These are phyloP conservation scores for Blastobotrys aristatus DNA, from an alignment of 1,139 yeast genomes.

Conservation along the genomic window DNA sequence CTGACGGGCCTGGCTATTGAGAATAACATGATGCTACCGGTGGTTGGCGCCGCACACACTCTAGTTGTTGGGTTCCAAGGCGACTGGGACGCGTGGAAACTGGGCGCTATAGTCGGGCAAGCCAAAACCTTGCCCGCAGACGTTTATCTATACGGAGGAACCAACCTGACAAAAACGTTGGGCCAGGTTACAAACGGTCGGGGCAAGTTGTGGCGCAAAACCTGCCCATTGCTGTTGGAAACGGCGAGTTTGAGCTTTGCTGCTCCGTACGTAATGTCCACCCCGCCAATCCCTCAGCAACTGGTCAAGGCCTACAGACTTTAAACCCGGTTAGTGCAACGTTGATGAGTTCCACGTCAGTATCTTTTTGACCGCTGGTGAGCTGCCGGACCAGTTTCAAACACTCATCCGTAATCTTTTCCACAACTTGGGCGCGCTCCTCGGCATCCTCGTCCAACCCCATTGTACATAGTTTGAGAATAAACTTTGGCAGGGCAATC, in stretches of 20 bases:
- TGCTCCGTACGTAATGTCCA: background rate
- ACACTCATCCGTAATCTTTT: conserved; percentile 7
- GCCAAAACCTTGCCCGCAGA: background rate
- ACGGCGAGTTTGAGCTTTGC: conserved; percentile 3
- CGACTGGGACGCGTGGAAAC: background rate
- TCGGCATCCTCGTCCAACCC: conserved; percentile 5
- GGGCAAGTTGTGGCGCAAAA: background rate
- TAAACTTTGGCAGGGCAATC: conserved; percentile 5
- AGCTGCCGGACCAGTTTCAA: background rate
- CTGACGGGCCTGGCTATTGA: background rate
- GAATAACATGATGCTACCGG: background rate
- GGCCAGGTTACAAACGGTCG: background rate
- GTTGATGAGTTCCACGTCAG: conserved; percentile 7
- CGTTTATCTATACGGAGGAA: conserved; percentile 1
- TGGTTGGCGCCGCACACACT: background rate
- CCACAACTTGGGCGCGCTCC: conserved; percentile 3
- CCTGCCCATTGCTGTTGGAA: background rate
- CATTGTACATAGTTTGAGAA: conserved; percentile 6
- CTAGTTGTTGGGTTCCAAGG: conserved; percentile 6
- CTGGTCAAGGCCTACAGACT: background rate
- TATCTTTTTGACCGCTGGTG: background rate
- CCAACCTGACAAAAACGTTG: background rate
- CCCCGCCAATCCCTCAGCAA: conserved; percentile 7
- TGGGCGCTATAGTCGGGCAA: background rate
- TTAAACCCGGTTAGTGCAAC: background rate